Conservation (phyloP, 208 protist species). For the Acanthamoeba culbertsoni region DNA sequence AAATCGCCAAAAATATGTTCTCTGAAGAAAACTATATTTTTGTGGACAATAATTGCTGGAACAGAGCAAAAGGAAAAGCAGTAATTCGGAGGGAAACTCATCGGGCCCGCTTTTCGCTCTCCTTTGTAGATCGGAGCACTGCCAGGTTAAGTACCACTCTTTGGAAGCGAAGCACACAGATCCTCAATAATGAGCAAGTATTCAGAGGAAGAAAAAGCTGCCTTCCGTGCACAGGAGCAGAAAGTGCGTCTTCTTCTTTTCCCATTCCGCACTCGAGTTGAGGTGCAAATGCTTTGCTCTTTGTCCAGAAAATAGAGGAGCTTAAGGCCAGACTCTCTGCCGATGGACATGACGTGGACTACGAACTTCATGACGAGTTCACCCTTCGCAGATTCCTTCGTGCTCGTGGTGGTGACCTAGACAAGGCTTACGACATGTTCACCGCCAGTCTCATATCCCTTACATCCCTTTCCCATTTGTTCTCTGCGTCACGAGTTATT, state of each 20-base stretch:
- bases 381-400: slow-evolving; percentile 22
- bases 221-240: not conserved
- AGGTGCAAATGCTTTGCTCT: not conserved
- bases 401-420: slow-evolving; percentile 28
- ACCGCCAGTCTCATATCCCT: slow-evolving; percentile 27
- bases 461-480: not conserved
- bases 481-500: not conserved
- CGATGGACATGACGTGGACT: slow-evolving; percentile 8
- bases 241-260: no score
- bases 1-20: not conserved
- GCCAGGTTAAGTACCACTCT: no score
- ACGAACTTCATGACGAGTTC: slow-evolving; percentile 42
- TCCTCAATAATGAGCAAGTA: slow-evolving; percentile 1
- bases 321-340: not conserved
- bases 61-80: not conserved
- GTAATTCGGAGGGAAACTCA: not conserved
- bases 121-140: no score
- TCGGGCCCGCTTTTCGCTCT: no score
- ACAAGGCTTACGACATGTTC: slow-evolving; percentile 59
- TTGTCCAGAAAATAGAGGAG: slow-evolving; percentile 30
- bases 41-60: not conserved
- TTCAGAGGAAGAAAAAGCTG: slow-evolving; percentile 14
- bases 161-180: not conserved
- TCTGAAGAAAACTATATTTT: not conserved
- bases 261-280: no score